Base-by-base conservation (phyloP, 306 rosid species). In the Carpinus viminea region DNA sequence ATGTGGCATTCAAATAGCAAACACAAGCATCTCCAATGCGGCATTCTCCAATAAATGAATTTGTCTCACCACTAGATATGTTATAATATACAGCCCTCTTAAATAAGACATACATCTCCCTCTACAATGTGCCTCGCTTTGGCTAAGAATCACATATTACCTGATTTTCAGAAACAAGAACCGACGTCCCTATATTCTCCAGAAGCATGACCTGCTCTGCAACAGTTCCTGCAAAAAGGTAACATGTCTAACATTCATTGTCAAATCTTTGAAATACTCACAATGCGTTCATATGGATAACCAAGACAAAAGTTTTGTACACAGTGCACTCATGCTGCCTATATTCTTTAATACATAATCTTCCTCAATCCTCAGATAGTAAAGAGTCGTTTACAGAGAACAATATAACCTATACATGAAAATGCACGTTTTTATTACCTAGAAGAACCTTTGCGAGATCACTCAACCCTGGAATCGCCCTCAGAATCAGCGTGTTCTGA, bases 191-290 rank as follows among this genome's bases (percentile, higher is more conserved):
- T 70, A 95, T 92, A 75, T 95, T 95, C 86, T 95, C 98, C 17
- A 95, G 97, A 77, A 90, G 86, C 98, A 95, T 95, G 79, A 95
- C 92, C 86, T 95, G 98, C 87, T 95, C 98, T 41, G 98, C 71
- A 48, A 91, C 96, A 69, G 96, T 83, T 70, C 98, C 98, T 95
- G 87, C 79, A 85, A 52, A 53, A 74, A 12, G 55, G 73, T 56
- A 81, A 69, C 76, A 48, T 53, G 8, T 12, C 7, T 74, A 51
- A 52, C 52, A 51, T 64, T 54, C 15, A 38, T 20, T 56, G 48
- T 75, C 26, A 61, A 85, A 70, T 57, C 13, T 48, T 48, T 48
- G 52, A 48, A 48, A 1, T 10, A 48, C 12, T 48, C 16, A 4
- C 5, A 24, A 59, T 21, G 36, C 34, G 13, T 59, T 21, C 34